Conservation (phyloP, 108 stramenopile genomes). For the Chaetoceros muelleri region DNA sequence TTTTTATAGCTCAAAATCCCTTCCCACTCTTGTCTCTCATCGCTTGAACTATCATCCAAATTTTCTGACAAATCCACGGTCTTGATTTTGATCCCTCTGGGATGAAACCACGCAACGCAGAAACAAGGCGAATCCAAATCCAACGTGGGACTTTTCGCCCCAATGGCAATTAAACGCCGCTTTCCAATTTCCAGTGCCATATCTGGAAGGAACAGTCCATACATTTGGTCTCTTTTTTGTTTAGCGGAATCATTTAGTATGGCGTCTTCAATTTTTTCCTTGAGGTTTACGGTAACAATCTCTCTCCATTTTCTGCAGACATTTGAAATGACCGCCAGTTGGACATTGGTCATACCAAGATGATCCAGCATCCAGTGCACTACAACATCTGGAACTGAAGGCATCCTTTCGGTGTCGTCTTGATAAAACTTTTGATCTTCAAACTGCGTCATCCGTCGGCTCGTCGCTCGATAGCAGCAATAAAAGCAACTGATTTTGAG, state of each 20-base stretch:
- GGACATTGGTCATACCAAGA: slow-evolving; percentile 31
- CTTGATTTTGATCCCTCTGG: slow-evolving; percentile 48
- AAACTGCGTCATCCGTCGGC: too few relatives aligned
- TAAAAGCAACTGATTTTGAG: too few relatives aligned
- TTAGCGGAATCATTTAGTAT: too few relatives aligned
- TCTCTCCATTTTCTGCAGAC: slow-evolving; percentile 44
- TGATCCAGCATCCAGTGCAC: slow-evolving; percentile 44
- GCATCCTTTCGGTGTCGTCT: too few relatives aligned
- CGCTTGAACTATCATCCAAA: slow-evolving; percentile 7
- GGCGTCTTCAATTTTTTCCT: slow-evolving; percentile 5
- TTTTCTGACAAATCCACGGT: slow-evolving; percentile 16
- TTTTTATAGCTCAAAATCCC: background rate
- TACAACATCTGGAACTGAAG: slow-evolving; percentile 24
- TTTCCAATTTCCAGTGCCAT: background rate
- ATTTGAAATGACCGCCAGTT: slow-evolving; percentile 55
- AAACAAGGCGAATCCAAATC: slow-evolving; percentile 27
- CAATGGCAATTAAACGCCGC: background rate
- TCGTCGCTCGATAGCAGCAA: too few relatives aligned
- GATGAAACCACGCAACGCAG: slow-evolving; percentile 74
- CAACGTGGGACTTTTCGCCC: background rate
- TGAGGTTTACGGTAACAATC: slow-evolving; percentile 11
- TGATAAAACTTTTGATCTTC: too few relatives aligned
- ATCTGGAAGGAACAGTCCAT: slow-evolving; percentile 8
- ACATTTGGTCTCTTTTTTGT: background rate
- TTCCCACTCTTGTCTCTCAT: background rate